These are phyloP conservation scores for Phoma sp. DNA, from an alignment of 2,329 filamentous ascomycete genomes.

Conservation along the genomic window DNA sequence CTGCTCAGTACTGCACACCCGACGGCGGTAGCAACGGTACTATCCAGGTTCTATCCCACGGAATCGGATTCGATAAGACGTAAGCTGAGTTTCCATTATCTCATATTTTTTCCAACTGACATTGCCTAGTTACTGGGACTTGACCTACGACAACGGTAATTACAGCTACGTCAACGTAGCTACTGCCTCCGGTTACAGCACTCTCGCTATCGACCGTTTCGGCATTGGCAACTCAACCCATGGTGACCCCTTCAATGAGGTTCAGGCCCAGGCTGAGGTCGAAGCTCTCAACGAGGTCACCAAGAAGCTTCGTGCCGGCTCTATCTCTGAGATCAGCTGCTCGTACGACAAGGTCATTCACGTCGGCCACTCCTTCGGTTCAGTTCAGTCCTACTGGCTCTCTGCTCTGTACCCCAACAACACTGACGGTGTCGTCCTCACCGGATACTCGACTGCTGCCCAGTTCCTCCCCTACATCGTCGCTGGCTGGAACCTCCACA, in stretches of 20 bases:
- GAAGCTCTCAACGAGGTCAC: conserved; percentile 64
- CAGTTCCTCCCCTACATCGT: conserved; percentile 54
- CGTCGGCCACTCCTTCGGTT: conserved; percentile 70
- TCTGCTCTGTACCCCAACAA: conserved; percentile 59
- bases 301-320: conserved; percentile 54
- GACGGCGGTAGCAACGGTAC: conserved; percentile 45
- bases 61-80: conserved; percentile 61
- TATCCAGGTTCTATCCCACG: conserved; percentile 60
- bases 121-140: conserved; percentile 64
- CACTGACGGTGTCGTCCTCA: conserved; percentile 65
- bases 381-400: conserved; percentile 63
- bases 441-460: conserved; percentile 62
- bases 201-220: conserved; percentile 67
- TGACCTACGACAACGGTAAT: conserved; percentile 62
- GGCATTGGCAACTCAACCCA: conserved; percentile 66
- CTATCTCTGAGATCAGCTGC: conserved; percentile 51
- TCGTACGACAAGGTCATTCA: conserved; percentile 59
- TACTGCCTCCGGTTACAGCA: conserved; percentile 63
- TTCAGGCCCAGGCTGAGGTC: conserved; percentile 66
- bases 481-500: conserved; percentile 57
- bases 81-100: conserved; percentile 27
- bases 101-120: neutral
- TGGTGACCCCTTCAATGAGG: conserved; percentile 65
- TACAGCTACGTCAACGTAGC: conserved; percentile 68
- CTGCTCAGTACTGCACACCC: conserved; percentile 67